Evolutionary conservation across 1,284 basidiomycete species (phyloP).

Genomic region (Wolfiporia cocos): DNA sequence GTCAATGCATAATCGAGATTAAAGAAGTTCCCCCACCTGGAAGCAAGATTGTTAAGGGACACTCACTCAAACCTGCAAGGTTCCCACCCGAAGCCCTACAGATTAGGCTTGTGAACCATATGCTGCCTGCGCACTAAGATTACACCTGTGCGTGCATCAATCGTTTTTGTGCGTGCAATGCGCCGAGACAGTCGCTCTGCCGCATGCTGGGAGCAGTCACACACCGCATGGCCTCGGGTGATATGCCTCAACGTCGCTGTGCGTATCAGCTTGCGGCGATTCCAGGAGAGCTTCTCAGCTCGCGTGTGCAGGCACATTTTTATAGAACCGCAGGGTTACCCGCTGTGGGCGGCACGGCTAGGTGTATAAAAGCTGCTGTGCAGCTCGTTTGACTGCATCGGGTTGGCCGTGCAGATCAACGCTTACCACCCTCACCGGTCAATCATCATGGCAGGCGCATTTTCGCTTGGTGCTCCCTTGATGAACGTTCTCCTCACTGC

Average conservation of each 20-base stretch:
- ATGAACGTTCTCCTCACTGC: conserved; percentile 6
- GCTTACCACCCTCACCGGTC: too few relatives aligned
- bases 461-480: conserved; percentile 1
- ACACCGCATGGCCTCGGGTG: conserved; percentile 6
- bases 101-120: conserved; percentile 1
- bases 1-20: too few relatives aligned
- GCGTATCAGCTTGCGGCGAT: conserved; percentile 2
- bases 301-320: conserved; percentile 1
- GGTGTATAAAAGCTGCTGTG: too few relatives aligned
- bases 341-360: too few relatives aligned
- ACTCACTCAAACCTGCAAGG: too few relatives aligned
- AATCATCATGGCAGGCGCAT: conserved; percentile 5
- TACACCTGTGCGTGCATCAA: conserved; percentile 1
- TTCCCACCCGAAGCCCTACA: not conserved
- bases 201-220: conserved; percentile 6
- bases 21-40: too few relatives aligned
- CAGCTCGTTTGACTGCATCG: too few relatives aligned
- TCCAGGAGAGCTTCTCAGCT: conserved; percentile 6
- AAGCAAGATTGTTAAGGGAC: too few relatives aligned
- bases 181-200: conserved; percentile 4
- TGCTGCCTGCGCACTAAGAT: conserved; percentile 2
- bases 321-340: conserved; percentile 4
- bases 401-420: too few relatives aligned
- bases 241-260: conserved; percentile 5
- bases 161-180: not conserved